Base-by-base conservation (phyloP, 148 eudicot species). In the Drosera capensis region DNA sequence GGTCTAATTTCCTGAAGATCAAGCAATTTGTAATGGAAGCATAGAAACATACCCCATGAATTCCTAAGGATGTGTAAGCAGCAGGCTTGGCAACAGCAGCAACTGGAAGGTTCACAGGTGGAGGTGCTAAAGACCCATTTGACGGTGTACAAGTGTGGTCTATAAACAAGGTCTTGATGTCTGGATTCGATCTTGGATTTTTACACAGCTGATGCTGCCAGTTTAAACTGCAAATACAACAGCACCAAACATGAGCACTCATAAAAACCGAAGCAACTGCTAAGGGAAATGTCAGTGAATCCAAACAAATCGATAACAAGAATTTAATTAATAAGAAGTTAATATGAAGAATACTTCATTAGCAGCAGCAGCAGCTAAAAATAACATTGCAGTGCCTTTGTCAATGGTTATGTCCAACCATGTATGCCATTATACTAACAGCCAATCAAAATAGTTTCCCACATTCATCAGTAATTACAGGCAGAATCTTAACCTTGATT, bases 151-250 rank as follows among this genome's bases (percentile, higher is more conserved):
- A 85, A n/a, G 74, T 62, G 56, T 85, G 95, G 56, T 85, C 95
- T 52, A 68, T 71, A 59, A 80, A 80, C 25, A 85, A 68, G 15
- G 95, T 85, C 52, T 74, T 73, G 25, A 80, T 77, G 53, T 80
- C 78, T 12, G 95, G 95, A 65, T 80, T 73, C 18, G 75, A 70
- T 64, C 75, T 67, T 29, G 80, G 95, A 45, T 75, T 72, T 54
- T 76, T 71, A 52, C 95, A 85, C 23, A 74, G 78, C 46, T 80
- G 71, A 60, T 85, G 95, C 71, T 85, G 92, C 95, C 92, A 85
- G 57, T 85, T 85, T 57, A 85, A 71, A 70, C 95, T 85, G 86
- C 62, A 61, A 45, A 6, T 5, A 38, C 5, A 16, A 53, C 2
- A 30, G 19, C 17, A 26, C 8, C 28, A 20, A 34, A 5, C 14